phyloP scores from a whole-genome alignment of 805 yeast species.

The Myxozyma neotropica region DNA sequence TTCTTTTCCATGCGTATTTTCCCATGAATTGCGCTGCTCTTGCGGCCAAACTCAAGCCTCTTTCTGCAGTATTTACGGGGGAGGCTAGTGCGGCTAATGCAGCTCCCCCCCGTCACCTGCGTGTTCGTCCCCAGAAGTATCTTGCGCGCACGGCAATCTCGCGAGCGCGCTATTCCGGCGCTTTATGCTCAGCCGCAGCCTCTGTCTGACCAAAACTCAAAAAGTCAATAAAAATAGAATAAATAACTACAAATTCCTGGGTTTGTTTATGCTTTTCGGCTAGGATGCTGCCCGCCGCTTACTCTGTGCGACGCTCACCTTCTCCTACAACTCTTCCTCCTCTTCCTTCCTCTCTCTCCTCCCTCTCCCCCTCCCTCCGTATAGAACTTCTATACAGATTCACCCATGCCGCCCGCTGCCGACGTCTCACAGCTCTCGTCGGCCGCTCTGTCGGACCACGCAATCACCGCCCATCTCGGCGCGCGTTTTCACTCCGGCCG shows the following conservation, averaged over 20 bases:
- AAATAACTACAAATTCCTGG: too few species aligned
- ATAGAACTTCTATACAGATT: too few species aligned
- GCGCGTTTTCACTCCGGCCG: conserved; percentile 48
- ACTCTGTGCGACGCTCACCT: not conserved
- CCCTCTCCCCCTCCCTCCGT: not conserved
- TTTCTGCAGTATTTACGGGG: too few species aligned
- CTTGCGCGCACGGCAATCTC: too few species aligned
- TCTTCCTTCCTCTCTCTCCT: not conserved
- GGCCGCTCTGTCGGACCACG: conserved; percentile 44
- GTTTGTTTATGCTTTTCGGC: conserved; percentile 1
- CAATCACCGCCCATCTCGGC: conserved; percentile 48
- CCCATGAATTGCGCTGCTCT: too few species aligned
- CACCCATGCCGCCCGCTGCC: conserved; percentile 33
- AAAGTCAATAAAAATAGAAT: too few species aligned
- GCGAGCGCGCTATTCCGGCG: not conserved
- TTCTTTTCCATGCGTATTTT: too few species aligned
- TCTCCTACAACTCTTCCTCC: not conserved
- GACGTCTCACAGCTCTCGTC: conserved; percentile 46
- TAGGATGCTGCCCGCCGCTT: not conserved
- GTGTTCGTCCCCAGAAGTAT: not conserved
- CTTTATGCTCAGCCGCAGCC: not conserved
- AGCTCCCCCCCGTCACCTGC: too few species aligned
- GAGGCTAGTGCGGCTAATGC: too few species aligned
- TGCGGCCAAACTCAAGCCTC: too few species aligned
- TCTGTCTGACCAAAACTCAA: too few species aligned